Percentiles rank a stretch among this genome's conserved stretches.
Evolutionary conservation across 1,284 basidiomycete genomes (phyloP).

Genomic region (Melampsora larici-populina): DNA sequence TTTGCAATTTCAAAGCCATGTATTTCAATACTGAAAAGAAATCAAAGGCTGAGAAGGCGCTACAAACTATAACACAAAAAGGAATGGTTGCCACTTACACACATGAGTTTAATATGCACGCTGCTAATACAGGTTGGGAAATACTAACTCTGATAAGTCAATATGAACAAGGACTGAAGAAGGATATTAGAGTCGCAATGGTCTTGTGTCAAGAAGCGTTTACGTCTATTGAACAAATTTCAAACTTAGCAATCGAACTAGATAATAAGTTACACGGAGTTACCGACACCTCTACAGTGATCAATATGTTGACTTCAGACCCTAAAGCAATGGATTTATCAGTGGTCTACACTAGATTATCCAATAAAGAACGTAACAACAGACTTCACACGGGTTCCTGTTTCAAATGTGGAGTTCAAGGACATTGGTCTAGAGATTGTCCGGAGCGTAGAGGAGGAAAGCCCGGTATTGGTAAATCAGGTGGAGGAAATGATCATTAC

Average conservation of each 20-base stretch:
- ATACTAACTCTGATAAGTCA: background rate
- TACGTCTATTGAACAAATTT: no score
- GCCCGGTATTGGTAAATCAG: background rate
- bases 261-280: background rate
- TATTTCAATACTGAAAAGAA: no score
- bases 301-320: background rate
- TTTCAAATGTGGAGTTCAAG: background rate
- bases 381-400: background rate
- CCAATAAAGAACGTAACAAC: background rate
- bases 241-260: background rate
- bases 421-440: background rate
- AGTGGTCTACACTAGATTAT: background rate
- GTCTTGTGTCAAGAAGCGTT: no score
- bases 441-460: background rate
- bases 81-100: constrained; percentile 3
- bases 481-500: background rate
- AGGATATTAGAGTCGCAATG: no score
- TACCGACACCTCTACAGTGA: background rate
- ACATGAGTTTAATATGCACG: constrained; percentile 6
- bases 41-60: no score
- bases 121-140: constrained; percentile 2
- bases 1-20: no score
- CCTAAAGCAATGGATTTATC: background rate
- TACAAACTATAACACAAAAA: background rate
- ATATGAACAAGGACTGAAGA: background rate